Evolutionary conservation across 2,329 filamentous ascomycete genomes (phyloP), one percentile per base, ranked within the genome.

Genomic region (Hymenoscyphus fraxineus): DNA sequence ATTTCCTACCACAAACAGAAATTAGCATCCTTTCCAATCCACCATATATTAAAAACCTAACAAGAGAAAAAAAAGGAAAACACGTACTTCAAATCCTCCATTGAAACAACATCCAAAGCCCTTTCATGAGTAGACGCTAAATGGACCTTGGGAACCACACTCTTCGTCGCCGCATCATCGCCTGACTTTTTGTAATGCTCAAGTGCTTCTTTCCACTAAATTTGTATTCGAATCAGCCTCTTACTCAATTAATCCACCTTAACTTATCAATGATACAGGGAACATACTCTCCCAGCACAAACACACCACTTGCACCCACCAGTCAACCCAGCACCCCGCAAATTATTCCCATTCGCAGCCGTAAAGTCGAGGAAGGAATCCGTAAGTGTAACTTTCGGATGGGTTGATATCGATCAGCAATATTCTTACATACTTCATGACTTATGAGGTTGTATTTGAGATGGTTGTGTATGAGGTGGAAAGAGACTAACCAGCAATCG

Each of bases 241-340:
- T 35, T 10, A 7, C 35, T 35, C 35, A 7, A 6, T 35, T 2
- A 9, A 9, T 35, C 1, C 6, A 35, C 2, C 9, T 35, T 1
- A 10, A 10, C 0, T 35, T 35, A 5, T 1, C 9, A 7, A 1
- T 35, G 35, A 35, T 35, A 1, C 5, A 35, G 9, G 4, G 2
- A 35, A 35, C 41, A 6, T 51, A 27, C 47, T 22, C 47, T 31
- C 10, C 7, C 47, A 2, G 84, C 85, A 70, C 86, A 88, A 5
- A 88, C 75, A 74, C 86, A 88, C 84, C 86, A 88, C 73, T 83
- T 85, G 70, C 85, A 87, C 7, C 85, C 85, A 13, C 78, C 81
- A 22, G 78, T 83, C 62, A 88, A 78, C 2, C 85, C 85, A 22
- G 80, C 79, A 5, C 74, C 70, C 31, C 84, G 80, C 40, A 88